phyloP scores from a whole-genome alignment of 257 asterid species.

The Galeopsis tetrahit region DNA sequence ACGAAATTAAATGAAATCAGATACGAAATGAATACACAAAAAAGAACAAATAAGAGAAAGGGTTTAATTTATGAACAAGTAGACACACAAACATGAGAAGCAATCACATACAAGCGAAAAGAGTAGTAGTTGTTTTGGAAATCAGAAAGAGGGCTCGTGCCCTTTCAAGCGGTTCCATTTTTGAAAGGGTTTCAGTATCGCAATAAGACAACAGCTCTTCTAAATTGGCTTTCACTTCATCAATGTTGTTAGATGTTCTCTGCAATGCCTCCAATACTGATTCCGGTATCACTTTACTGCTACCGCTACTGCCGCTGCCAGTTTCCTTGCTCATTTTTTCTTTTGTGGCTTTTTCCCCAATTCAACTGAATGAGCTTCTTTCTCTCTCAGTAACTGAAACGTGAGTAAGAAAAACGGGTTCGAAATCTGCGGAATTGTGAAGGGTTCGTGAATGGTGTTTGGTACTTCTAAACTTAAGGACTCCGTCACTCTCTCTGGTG shows the following conservation, averaged over 20 bases:
- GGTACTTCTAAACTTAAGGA: background rate
- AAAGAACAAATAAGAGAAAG: slow-evolving; percentile 3
- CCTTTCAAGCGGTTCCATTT: slow-evolving; percentile 80
- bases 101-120: slow-evolving; percentile 65
- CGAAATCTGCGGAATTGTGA: background rate
- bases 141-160: slow-evolving; percentile 73
- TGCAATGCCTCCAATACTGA: slow-evolving; percentile 73
- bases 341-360: background rate
- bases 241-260: slow-evolving; percentile 70
- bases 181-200: slow-evolving; percentile 63
- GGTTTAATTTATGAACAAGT: background rate
- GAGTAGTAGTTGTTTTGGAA: slow-evolving; percentile 74
- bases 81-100: slow-evolving; percentile 29
- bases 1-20: slow-evolving; percentile 6
- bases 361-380: slow-evolving; percentile 14
- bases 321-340: slow-evolving; percentile 37
- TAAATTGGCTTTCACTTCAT: slow-evolving; percentile 66
- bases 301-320: slow-evolving; percentile 44
- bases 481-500: background rate
- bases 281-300: slow-evolving; percentile 61
- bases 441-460: background rate
- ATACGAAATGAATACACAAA: slow-evolving; percentile 17
- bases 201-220: slow-evolving; percentile 65
- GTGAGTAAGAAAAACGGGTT: slow-evolving; percentile 19
- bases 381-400: slow-evolving; percentile 5